phyloP scores from a whole-genome alignment of 208 protist species.

The Wallacemonas rigidus region DNA sequence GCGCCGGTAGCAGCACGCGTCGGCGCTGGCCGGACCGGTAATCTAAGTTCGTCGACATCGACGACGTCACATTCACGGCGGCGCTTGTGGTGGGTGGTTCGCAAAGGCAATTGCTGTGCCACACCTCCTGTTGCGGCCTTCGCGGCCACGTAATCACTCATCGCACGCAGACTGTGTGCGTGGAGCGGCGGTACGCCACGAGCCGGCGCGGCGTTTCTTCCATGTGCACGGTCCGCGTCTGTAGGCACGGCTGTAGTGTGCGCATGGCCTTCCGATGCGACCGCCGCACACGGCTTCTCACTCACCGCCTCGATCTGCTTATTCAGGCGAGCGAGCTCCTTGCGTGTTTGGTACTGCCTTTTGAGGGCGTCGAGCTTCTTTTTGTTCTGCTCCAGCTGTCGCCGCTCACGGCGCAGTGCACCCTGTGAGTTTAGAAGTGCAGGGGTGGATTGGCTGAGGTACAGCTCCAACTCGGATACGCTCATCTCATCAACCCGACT shows the following conservation, averaged over 20 bases:
- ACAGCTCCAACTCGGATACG: slow-evolving; percentile 74
- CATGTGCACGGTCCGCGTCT: no score
- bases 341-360: slow-evolving; percentile 39
- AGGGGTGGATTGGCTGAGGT: slow-evolving; percentile 58
- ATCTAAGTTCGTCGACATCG: slow-evolving; percentile 1
- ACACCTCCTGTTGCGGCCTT: no score
- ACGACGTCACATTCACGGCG: slow-evolving; percentile 3
- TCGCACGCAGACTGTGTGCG: slow-evolving; percentile 16
- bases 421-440: slow-evolving; percentile 44
- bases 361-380: slow-evolving; percentile 44
- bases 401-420: slow-evolving; percentile 55
- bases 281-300: slow-evolving; percentile 1
- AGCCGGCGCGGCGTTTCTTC: no score
- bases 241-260: no score
- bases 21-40: no score
- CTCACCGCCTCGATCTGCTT: neutral
- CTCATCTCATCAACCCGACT: slow-evolving; percentile 51
- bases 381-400: slow-evolving; percentile 39
- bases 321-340: slow-evolving; percentile 20
- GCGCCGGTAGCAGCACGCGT: neutral
- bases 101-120: no score
- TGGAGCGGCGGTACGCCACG: neutral
- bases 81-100: neutral
- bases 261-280: neutral
- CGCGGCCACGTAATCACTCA: neutral